Evolutionary conservation across 345 rosid genomes (phyloP), one percentile per base, ranked within the genome.

Genomic region (Murraya paniculata): DNA sequence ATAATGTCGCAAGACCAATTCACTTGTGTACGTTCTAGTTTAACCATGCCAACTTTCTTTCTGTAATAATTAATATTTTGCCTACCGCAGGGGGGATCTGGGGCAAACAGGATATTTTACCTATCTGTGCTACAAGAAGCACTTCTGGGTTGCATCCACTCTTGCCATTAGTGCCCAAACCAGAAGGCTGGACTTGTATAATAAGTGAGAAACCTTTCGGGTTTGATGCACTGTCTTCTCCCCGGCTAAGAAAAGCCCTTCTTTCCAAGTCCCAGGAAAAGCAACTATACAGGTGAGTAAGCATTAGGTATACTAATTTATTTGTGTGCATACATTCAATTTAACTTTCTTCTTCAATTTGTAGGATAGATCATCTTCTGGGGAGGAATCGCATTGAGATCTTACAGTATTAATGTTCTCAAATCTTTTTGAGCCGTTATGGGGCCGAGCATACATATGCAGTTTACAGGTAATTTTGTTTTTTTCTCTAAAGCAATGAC

Each of bases 61-160:
- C 24, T 27, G 64, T n/a, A 22, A n/a, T 5, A 11, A 36, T 4
- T n/a, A 33, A 22, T 19, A 50, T 50, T 28, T 57, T 81, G 73
- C 28, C 56, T 68, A 80, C 80, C 82, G 80, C 89, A 93, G 98
- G 94, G 89, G 35, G 85, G 76, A 72, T 85, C 84, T 68, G 69
- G 61, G 76, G 92, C 89, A 73, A 91, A 89, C 83, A 79, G 93
- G 81, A 89, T 90, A 69, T 91, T n/a, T 79, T 91, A 90, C 79
- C 90, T 93, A 75, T 89, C 98, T 3, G 98, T 91, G 80, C 93
- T 96, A 60, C 94, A 91, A 82, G 96, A 93, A 89, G 94, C 93
- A 27, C 92, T 93, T 45, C 69, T 83, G 71, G 98, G 98, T 93
- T 71, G 90, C 90, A 62, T 87, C 83, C 72, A 70, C 85, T 69